Evolutionary conservation across 1,284 basidiomycete species (phyloP).

Genomic region (Cystobasidium pallidum): DNA sequence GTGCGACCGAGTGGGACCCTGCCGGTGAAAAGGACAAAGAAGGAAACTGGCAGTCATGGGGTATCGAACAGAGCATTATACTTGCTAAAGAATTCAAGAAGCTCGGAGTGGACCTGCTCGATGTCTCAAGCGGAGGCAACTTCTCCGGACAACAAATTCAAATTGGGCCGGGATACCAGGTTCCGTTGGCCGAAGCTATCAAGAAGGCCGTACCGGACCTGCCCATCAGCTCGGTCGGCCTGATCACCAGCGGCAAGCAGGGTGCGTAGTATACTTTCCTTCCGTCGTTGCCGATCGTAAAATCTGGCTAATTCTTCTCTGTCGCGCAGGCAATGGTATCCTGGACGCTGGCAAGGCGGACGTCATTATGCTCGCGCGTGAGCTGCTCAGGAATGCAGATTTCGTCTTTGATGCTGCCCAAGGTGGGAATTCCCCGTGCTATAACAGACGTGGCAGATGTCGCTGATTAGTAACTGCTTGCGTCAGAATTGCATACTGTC

Average conservation of each 20-base stretch:
- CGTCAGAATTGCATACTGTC: conserved; percentile 30
- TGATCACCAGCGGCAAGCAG: conserved; percentile 68
- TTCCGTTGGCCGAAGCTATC: conserved; percentile 69
- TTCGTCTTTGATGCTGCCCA: conserved; percentile 60
- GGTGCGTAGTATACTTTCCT: conserved; percentile 10
- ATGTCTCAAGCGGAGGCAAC: conserved; percentile 71
- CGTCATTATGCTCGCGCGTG: conserved; percentile 69
- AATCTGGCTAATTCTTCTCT: neutral
- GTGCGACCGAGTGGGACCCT: conserved; percentile 76
- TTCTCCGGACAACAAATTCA: conserved; percentile 66
- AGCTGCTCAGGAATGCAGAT: conserved; percentile 66
- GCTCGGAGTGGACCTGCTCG: conserved; percentile 71
- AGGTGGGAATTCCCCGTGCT: conserved; percentile 3
- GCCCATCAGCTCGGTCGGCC: conserved; percentile 69
- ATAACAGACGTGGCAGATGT: neutral
- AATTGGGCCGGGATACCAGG: conserved; percentile 69
- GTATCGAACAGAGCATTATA: conserved; percentile 72
- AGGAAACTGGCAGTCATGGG: conserved; percentile 70
- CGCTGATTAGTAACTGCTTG: neutral
- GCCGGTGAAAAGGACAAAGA: conserved; percentile 66
- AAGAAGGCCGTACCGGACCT: conserved; percentile 64
- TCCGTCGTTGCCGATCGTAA: neutral
- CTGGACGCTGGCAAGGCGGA: conserved; percentile 70
- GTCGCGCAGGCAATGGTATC: conserved; percentile 64
- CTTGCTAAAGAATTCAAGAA: conserved; percentile 64